Conservation (phyloP, 257 asterid genomes). For the Solanum paucissectum region DNA sequence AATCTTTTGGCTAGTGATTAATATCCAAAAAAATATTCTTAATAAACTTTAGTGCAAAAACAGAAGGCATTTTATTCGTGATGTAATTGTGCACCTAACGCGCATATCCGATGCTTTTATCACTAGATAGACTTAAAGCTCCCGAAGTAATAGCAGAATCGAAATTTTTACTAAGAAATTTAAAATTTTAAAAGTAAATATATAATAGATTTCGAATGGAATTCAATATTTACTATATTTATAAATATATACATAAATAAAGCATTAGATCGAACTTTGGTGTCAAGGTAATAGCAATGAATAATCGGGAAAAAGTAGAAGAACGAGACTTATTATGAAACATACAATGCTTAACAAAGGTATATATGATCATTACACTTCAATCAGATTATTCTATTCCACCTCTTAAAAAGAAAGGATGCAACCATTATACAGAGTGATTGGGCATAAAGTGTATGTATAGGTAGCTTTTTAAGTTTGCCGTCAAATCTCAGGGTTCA, state of each 20-base stretch:
- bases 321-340: not conserved
- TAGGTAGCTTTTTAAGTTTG: not conserved
- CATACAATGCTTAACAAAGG: not conserved
- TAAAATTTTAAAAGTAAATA: not conserved
- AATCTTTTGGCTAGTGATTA: not conserved
- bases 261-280: not conserved
- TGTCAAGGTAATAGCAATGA: not conserved
- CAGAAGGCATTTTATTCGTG: not conserved
- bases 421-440: not conserved
- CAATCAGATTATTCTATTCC: not conserved
- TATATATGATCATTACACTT: not conserved
- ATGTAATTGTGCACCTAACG: not conserved
- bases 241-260: not conserved
- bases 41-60: not conserved
- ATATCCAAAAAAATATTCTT: not conserved
- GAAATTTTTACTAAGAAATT: not conserved
- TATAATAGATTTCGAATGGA: not conserved
- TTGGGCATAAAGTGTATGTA: not conserved
- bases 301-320: not conserved
- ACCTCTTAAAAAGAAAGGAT: not conserved
- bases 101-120: not conserved
- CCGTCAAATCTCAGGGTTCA: not conserved
- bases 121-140: not conserved
- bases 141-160: accelerated
- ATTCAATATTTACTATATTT: not conserved